Base-by-base conservation (phyloP, 139 green algal genomes). In the Coelastrella sp. region DNA sequence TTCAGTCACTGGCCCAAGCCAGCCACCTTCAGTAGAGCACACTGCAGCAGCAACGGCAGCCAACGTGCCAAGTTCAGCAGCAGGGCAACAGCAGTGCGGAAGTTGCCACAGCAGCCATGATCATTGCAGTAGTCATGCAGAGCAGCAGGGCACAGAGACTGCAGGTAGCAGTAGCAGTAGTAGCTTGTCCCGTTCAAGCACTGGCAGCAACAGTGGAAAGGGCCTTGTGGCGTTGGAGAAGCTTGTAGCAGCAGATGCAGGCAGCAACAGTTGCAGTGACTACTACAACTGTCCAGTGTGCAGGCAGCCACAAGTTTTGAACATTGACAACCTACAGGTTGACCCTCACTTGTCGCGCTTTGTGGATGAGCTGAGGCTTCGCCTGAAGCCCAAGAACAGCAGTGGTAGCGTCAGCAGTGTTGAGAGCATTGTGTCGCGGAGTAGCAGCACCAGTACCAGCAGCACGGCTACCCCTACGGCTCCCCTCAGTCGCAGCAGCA, bases 221-320 rank as follows among this genome's bases (percentile, higher is more conserved):
- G 80, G 50, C 25, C 27, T 87, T 53, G 82, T 87, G 38, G 71
- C 63, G 57, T 67, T 87, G n/a, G 82, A 87, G 57, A 87, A 87
- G 82, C 63, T 88, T 3, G 73, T 89, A 34, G 64, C 81, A 37
- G 72, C 62, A 32, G 68, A 81, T 11, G 38, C 37, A 38, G 48
- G 35, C 8, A 74, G 83, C 27, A 43, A 23, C 1, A 71, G 35
- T 35, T 69, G 53, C 38, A 53, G 37, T 59, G 66, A 82, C 35
- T 91, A 89, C 87, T 95, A 94, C 89, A 86, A 88, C 85, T 97
- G 95, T 89, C 93, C 94, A 0, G 90, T 96, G 9, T 98, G 95
- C 91, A 88, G 94, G 23, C 92, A 94, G 84, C 86, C 92, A 8
- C 89, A 94, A 71, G 72, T 96, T 23, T 86, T 96, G 45, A 90